Percentiles rank a stretch among this genome's conserved stretches.
phyloP scores from a whole-genome alignment of 2,329 filamentous ascomycete species.

The Harringtonia aguacate region DNA sequence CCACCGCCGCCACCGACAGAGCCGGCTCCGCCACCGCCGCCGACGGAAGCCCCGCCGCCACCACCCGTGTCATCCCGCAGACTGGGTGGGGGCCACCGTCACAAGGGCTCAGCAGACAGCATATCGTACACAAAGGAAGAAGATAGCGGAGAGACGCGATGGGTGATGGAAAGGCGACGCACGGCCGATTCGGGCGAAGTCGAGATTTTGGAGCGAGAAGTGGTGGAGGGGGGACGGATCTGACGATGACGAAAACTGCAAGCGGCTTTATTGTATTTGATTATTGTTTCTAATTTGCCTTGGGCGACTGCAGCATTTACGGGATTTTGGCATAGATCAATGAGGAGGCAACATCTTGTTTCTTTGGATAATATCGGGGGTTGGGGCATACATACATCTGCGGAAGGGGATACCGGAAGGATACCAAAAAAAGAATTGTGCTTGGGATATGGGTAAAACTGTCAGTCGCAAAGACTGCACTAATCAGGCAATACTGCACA shows the following conservation, averaged over 20 bases:
- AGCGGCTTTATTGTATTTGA: too few species aligned
- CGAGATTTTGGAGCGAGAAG: conserved; percentile 53
- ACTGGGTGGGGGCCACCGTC: conserved; percentile 32
- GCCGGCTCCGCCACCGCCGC: not conserved
- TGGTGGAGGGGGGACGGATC: conserved; percentile 46
- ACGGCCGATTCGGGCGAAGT: conserved; percentile 55
- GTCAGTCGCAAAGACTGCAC: too few species aligned
- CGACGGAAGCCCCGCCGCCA: conserved; percentile 3
- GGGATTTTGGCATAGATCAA: not conserved
- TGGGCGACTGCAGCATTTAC: too few species aligned
- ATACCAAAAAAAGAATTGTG: not conserved
- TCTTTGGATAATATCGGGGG: too few species aligned
- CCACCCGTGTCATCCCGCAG: conserved; percentile 15
- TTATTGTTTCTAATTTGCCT: not conserved
- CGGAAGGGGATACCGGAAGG: too few species aligned
- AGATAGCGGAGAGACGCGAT: conserved; percentile 46
- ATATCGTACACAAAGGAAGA: conserved; percentile 59
- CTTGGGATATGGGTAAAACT: not conserved
- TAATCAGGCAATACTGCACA: too few species aligned
- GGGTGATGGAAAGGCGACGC: conserved; percentile 59
- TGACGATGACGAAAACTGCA: conserved; percentile 9
- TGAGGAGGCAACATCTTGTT: too few species aligned
- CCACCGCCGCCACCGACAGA: not conserved
- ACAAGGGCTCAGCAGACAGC: conserved; percentile 52
- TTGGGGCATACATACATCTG: too few species aligned